Conservation (phyloP, 441 rosid species). For the Pelargonium australe region DNA sequence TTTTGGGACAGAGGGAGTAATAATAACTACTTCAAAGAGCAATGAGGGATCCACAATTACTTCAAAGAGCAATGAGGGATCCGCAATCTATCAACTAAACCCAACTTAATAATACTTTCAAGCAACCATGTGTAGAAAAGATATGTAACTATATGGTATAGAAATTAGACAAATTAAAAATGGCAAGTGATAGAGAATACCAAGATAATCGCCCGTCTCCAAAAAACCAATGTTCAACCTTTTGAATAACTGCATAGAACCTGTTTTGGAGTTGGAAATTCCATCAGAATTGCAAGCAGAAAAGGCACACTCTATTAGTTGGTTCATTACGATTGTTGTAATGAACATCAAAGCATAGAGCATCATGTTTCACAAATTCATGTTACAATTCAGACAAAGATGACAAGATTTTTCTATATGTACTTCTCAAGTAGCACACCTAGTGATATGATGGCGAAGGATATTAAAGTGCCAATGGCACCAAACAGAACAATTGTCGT, state of each 20-base stretch:
- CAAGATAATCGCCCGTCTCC: conserved; percentile 59
- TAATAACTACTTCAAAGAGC: neutral
- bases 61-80: neutral
- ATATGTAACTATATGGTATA: neutral
- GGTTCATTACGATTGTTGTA: neutral
- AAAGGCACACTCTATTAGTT: neutral
- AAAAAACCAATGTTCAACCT: conserved; percentile 41
- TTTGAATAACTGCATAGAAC: conserved; percentile 45
- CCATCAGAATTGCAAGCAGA: neutral
- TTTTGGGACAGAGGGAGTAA: too few relatives aligned
- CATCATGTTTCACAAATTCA: neutral
- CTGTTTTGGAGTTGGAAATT: conserved; percentile 24
- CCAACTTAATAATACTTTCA: neutral
- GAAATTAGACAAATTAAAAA: neutral
- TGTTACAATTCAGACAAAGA: too few relatives aligned
- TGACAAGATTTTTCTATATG: too few relatives aligned
- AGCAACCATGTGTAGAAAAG: neutral
- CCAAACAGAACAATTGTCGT: conserved; percentile 46
- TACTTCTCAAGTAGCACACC: conserved; percentile 21
- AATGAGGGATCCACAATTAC: neutral
- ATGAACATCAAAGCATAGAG: neutral
- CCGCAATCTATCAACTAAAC: neutral
- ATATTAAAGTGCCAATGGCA: conserved; percentile 48
- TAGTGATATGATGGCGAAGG: conserved; percentile 44
- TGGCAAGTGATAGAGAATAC: conserved; percentile 23